Evolutionary conservation across 495 filamentous ascomycete genomes (phyloP).

Genomic region (Penicillium ucsense): DNA sequence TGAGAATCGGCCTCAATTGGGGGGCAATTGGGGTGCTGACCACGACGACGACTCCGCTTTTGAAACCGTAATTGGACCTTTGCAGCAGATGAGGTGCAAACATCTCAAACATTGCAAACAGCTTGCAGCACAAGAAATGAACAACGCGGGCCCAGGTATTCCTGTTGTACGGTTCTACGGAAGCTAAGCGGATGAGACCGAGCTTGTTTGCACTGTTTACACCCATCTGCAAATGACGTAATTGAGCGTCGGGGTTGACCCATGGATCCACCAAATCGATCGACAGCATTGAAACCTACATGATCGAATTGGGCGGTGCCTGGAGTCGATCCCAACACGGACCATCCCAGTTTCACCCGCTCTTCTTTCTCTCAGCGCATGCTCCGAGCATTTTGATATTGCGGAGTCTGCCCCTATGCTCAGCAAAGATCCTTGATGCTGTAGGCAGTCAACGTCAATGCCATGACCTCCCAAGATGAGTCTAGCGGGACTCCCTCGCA

Average conservation of each 20-base stretch:
- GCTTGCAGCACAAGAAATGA: too few species aligned
- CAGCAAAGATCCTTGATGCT: background rate
- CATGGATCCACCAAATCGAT: constrained; percentile 2
- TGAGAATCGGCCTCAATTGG: too few species aligned
- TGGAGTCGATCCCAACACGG: constrained; percentile 1
- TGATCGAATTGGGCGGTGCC: constrained; percentile 3
- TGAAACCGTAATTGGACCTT: too few species aligned
- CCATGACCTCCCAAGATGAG: constrained; percentile 21
- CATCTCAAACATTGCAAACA: constrained; percentile 11
- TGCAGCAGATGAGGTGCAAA: constrained; percentile 3
- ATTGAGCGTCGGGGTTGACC: constrained; percentile 13
- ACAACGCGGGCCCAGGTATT: too few species aligned
- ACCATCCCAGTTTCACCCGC: background rate
- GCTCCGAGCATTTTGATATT: background rate
- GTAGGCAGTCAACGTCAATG: constrained; percentile 10
- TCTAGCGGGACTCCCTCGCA: constrained; percentile 11
- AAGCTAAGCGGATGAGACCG: too few species aligned
- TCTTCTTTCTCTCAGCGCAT: constrained; percentile 4
- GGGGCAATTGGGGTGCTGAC: too few species aligned
- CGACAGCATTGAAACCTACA: background rate
- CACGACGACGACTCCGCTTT: too few species aligned
- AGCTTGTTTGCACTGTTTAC: background rate
- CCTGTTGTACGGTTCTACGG: too few species aligned
- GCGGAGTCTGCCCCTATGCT: too few species aligned
- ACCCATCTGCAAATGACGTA: constrained; percentile 17